These are phyloP conservation scores for Boletellus emodensis DNA, from an alignment of 768 basidiomycete species.

Conservation along the genomic window DNA sequence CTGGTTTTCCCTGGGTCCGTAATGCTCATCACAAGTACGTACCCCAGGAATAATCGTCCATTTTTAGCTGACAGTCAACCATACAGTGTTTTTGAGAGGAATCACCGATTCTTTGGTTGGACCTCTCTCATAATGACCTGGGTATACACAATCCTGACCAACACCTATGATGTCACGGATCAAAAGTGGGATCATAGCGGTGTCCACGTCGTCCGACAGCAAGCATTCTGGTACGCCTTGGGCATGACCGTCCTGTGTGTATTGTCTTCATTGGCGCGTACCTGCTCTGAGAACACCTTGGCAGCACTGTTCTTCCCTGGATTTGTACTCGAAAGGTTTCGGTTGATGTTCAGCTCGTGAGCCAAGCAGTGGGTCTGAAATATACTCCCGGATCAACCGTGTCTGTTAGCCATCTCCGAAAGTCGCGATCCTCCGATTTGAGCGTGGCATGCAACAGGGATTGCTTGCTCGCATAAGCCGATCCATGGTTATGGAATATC, in stretches of 20 bases:
- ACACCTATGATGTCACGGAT: slow-evolving; percentile 54
- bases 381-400: slow-evolving; percentile 1
- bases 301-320: slow-evolving; percentile 71
- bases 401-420: slow-evolving; percentile 64
- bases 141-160: slow-evolving; percentile 64
- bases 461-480: slow-evolving; percentile 71
- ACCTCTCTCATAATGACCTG: slow-evolving; percentile 53
- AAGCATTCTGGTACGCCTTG: slow-evolving; percentile 74
- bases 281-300: slow-evolving; percentile 1
- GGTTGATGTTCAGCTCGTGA: slow-evolving; percentile 72
- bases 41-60: background rate
- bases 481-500: slow-evolving; percentile 73
- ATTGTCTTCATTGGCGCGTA: background rate
- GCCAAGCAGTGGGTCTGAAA: slow-evolving; percentile 19
- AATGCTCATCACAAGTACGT: slow-evolving; percentile 78
- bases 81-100: slow-evolving; percentile 68
- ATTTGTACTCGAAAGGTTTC: slow-evolving; percentile 67
- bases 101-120: slow-evolving; percentile 81
- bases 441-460: slow-evolving; percentile 83
- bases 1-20: slow-evolving; percentile 76
- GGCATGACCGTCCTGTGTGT: slow-evolving; percentile 72
- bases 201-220: slow-evolving; percentile 53
- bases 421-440: slow-evolving; percentile 74
- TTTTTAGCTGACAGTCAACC: background rate
- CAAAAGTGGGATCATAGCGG: slow-evolving; percentile 57